Base-by-base conservation (phyloP, 163 green algal genomes). In the Trebouxiophyceae sp. region DNA sequence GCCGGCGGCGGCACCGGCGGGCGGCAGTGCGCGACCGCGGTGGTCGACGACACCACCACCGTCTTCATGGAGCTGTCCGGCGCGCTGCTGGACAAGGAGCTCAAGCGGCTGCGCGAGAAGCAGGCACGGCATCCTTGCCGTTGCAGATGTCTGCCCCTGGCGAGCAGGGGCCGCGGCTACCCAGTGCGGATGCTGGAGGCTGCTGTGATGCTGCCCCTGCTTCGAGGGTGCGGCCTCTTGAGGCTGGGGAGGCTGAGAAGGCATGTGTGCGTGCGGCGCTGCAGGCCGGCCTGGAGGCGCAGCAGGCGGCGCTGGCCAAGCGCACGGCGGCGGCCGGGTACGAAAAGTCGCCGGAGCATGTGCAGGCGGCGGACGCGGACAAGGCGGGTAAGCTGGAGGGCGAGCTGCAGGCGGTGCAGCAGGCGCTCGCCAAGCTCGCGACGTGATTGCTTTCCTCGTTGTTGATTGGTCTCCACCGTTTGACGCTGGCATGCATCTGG, bases 81-180 rank as follows among this genome's bases (percentile, higher is more conserved):
- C 70, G 74, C 97, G 32, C 75, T 99, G 68, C 85, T 90, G 0
- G 73, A 70, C 19, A 82, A 89, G 70, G 93, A 98, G 79, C 71
- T 95, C 1, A 76, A 79, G 30, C 96, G 95, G 79, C 86, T 98
- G 56, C 62, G 85, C 62, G 96, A 96, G 77, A 91, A 95, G 77
- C 56, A 87, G 62, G 54, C 76, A 26, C 56, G 76, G 0, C 39
- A 28, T 5, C 2, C 26, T n/a, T 26, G 12, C 39, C 39, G 39
- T 50, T n/a, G 12, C 19, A 16, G 39, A 12, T 50, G 39, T 50
- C 12, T n/a, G n/a, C n/a, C n/a, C n/a, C n/a, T n/a, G n/a, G n/a
- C n/a, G n/a, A n/a, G n/a, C n/a, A n/a, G n/a, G n/a, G n/a, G n/a
- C n/a, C n/a, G n/a, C n/a, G n/a, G n/a, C n/a, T n/a, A n/a, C n/a